Evolutionary conservation across 805 yeast species (phyloP).

Genomic region (Ogataea polymorpha): DNA sequence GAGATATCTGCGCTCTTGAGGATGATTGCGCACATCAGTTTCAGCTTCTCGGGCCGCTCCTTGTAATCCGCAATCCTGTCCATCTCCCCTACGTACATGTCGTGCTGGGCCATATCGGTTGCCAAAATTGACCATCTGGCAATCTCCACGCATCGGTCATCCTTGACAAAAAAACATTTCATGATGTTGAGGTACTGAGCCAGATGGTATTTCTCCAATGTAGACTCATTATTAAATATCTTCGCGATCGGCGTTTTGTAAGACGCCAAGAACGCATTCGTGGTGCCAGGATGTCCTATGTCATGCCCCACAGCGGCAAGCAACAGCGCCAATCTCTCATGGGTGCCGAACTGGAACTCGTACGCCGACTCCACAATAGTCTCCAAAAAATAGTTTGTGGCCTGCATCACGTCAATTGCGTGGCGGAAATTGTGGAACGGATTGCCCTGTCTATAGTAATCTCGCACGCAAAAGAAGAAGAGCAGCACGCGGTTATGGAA

Average conservation of each 20-base stretch:
- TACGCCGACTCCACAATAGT: slow-evolving; percentile 7
- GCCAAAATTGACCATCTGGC: slow-evolving; percentile 47
- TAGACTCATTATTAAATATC: slow-evolving; percentile 61
- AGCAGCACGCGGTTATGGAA: slow-evolving; percentile 46
- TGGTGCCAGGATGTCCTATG: slow-evolving; percentile 95
- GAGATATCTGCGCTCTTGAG: slow-evolving; percentile 96
- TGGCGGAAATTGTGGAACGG: slow-evolving; percentile 95
- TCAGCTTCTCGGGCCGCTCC: slow-evolving; percentile 25
- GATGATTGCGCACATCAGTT: slow-evolving; percentile 60
- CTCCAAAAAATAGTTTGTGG: slow-evolving; percentile 62
- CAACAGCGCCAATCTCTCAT: slow-evolving; percentile 57
- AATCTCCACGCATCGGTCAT: slow-evolving; percentile 6
- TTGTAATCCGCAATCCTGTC: slow-evolving; percentile 29
- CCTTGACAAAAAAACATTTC: slow-evolving; percentile 14
- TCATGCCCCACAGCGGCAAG: slow-evolving; percentile 93
- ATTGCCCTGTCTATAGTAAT: slow-evolving; percentile 78
- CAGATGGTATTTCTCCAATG: slow-evolving; percentile 80
- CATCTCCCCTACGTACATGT: slow-evolving; percentile 60
- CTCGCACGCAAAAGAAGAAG: slow-evolving; percentile 65
- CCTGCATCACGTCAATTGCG: slow-evolving; percentile 93
- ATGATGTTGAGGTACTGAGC: slow-evolving; percentile 52
- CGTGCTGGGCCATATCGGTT: slow-evolving; percentile 93
- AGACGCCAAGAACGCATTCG: slow-evolving; percentile 65
- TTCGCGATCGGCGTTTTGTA: slow-evolving; percentile 61
- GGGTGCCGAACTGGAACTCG: slow-evolving; percentile 10